Conservation (phyloP, 495 filamentous ascomycete species). For the Podospora appendiculata region DNA sequence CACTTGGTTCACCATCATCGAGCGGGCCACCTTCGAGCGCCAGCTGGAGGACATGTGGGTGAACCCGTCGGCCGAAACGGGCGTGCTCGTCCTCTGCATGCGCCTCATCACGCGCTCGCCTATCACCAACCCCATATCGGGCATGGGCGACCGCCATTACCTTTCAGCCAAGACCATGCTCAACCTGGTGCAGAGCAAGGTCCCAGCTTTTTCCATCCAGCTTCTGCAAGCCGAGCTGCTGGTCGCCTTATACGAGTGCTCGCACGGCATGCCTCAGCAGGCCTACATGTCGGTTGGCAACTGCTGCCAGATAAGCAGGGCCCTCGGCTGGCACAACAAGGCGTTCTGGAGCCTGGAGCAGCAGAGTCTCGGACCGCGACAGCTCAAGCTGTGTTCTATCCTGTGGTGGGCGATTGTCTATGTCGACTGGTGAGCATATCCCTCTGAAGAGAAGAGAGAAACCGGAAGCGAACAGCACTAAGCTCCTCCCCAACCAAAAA, state of each 20-base stretch:
- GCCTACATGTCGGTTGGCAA: constrained; percentile 33
- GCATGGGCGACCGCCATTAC: constrained; percentile 16
- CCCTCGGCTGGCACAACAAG: constrained; percentile 18
- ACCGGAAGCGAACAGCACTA: background rate
- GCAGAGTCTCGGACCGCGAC: constrained; percentile 4
- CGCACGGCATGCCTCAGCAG: constrained; percentile 64
- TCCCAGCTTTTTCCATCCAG: constrained; percentile 8
- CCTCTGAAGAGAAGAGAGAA: background rate
- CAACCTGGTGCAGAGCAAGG: constrained; percentile 16
- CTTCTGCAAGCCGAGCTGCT: constrained; percentile 65
- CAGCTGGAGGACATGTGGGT: constrained; percentile 14
- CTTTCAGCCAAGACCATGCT: constrained; percentile 20
- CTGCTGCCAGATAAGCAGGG: constrained; percentile 20
- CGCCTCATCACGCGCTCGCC: constrained; percentile 13
- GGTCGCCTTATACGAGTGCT: constrained; percentile 78
- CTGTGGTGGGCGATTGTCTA: constrained; percentile 26
- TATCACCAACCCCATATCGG: constrained; percentile 2
- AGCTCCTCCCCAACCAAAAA: background rate
- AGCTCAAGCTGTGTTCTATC: constrained; percentile 20
- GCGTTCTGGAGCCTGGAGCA: constrained; percentile 13
- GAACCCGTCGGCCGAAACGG: constrained; percentile 18
- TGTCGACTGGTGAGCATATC: constrained; percentile 19
- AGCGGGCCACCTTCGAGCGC: constrained; percentile 10
- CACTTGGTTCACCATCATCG: constrained; percentile 23
- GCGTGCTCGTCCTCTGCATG: constrained; percentile 21